Evolutionary conservation across 2,329 filamentous ascomycete genomes (phyloP).

Genomic region (Coniochaeta prunicola): DNA sequence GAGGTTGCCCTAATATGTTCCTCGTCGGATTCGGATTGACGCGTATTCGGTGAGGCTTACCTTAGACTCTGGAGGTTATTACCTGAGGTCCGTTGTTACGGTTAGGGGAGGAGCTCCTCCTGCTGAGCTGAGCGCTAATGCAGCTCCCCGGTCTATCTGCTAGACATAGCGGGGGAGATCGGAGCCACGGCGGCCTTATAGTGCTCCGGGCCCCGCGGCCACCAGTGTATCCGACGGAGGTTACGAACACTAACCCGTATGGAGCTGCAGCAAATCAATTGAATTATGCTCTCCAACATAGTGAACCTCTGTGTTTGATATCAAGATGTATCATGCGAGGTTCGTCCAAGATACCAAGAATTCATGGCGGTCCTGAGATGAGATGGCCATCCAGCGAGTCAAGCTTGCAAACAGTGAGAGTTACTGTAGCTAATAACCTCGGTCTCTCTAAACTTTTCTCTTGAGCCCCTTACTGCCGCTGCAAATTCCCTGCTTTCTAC

Average conservation of each 20-base stretch:
- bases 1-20: not conserved
- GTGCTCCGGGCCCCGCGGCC: not conserved
- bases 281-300: too few relatives aligned
- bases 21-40: not conserved
- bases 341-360: too few relatives aligned
- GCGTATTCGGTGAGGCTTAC: not conserved
- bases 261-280: too few relatives aligned
- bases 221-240: not conserved
- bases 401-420: not conserved
- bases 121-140: conserved; percentile 1
- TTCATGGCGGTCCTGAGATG: not conserved
- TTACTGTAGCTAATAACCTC: not conserved
- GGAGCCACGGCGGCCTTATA: too few relatives aligned
- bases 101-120: not conserved
- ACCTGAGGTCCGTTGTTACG: too few relatives aligned
- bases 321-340: too few relatives aligned
- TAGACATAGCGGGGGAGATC: too few relatives aligned
- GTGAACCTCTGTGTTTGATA: too few relatives aligned
- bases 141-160: not conserved
- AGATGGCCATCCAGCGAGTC: not conserved
- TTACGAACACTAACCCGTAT: too few relatives aligned
- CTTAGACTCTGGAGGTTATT: too few relatives aligned
- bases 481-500: not conserved
- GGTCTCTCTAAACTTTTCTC: not conserved
- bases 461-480: not conserved